Conservation (phyloP, 305 asterid species). For the Rubia peregrina region DNA sequence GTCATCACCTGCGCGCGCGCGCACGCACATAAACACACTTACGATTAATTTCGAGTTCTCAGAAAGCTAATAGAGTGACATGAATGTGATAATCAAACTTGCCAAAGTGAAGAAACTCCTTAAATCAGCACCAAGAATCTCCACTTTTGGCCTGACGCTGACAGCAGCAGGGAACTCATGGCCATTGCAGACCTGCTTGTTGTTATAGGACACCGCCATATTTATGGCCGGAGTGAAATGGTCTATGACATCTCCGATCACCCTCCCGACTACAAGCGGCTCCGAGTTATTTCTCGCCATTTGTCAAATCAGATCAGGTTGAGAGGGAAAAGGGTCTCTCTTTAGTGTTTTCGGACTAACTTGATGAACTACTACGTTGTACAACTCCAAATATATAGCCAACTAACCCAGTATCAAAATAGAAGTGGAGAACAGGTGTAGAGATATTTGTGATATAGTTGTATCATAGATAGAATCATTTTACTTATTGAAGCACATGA, state of each 20-base stretch:
- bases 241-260: conserved; percentile 73
- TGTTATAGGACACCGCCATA: conserved; percentile 39
- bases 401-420: background rate
- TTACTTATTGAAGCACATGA: too few species aligned
- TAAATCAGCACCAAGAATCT: conserved; percentile 53
- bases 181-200: conserved; percentile 57
- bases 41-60: background rate
- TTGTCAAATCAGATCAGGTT: background rate
- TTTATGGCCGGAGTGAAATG: conserved; percentile 36
- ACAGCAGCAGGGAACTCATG: conserved; percentile 67
- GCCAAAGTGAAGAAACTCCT: conserved; percentile 72
- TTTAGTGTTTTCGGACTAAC: background rate
- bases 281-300: conserved; percentile 39
- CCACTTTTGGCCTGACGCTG: conserved; percentile 42
- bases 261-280: conserved; percentile 64
- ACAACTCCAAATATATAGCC: background rate
- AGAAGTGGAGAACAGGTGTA: too few species aligned
- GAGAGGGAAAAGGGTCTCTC: background rate
- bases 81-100: background rate
- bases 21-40: background rate
- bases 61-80: too few species aligned
- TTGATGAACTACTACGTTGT: background rate
- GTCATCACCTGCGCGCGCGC: conserved; percentile 50
- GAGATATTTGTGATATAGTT: too few species aligned
- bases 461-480: too few species aligned